Evolutionary conservation across 805 yeast species (phyloP).

Genomic region (Saccharomycopsis javanensis): DNA sequence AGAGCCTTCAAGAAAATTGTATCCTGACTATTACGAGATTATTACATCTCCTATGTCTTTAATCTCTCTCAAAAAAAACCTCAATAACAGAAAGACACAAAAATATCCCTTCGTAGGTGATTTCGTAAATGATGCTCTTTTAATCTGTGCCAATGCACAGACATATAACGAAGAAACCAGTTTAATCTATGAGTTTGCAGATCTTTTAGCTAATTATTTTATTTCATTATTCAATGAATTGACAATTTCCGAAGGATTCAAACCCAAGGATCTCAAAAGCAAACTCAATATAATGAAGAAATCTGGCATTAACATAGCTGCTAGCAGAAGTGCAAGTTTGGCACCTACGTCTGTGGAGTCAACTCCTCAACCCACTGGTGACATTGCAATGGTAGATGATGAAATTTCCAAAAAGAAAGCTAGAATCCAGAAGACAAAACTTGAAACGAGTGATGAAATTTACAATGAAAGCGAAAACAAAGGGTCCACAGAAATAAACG

Average conservation of each 20-base stretch:
- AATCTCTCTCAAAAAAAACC: conserved; percentile 41
- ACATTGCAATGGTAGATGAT: conserved; percentile 3
- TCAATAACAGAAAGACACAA: conserved; percentile 35
- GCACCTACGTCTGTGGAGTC: conserved; percentile 3
- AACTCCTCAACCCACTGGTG: neutral
- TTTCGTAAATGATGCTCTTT: conserved; percentile 47
- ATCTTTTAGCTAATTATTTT: conserved; percentile 45
- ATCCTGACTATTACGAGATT: conserved; percentile 73
- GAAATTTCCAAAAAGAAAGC: conserved; percentile 2
- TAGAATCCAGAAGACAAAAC: neutral
- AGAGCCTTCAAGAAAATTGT: conserved; percentile 56
- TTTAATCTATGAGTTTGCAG: conserved; percentile 63
- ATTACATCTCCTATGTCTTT: conserved; percentile 71
- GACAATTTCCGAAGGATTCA: conserved; percentile 6
- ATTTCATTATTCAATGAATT: conserved; percentile 29
- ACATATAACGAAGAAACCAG: conserved; percentile 67
- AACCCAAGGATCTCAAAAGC: neutral
- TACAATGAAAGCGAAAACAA: neutral
- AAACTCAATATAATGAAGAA: neutral
- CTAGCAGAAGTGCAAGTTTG: conserved; percentile 5
- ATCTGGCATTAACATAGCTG: neutral
- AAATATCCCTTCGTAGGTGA: conserved; percentile 44
- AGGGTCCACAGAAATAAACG: neutral
- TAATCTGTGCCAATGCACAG: conserved; percentile 73
- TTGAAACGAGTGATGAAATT: neutral